A percentile compares a stretch with the other conserved stretches of the same genome.
Conservation (phyloP, 441 rosid species). For the Eutrema salsugineum region DNA sequence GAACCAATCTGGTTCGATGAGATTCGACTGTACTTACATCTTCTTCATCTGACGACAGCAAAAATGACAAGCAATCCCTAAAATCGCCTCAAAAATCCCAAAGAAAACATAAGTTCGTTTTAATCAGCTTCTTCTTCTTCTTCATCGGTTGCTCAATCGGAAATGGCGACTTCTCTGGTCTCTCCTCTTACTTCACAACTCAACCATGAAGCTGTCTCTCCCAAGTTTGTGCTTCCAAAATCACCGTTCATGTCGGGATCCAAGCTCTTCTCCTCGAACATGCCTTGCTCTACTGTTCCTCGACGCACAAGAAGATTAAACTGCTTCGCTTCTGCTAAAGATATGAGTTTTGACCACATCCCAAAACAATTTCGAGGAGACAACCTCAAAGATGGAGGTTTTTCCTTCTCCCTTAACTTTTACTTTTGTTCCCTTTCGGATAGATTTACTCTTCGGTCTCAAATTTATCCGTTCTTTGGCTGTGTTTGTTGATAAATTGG, state of each 20-base stretch:
- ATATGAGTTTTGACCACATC: constrained; percentile 45
- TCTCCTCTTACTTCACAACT: constrained; percentile 47
- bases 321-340: constrained; percentile 39
- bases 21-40: constrained; percentile 1
- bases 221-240: constrained; percentile 33
- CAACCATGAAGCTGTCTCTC: constrained; percentile 31
- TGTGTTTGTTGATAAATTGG: neutral
- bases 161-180: constrained; percentile 55
- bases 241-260: constrained; percentile 45
- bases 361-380: constrained; percentile 73
- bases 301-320: constrained; percentile 26
- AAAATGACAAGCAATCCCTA: constrained; percentile 34
- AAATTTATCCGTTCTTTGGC: neutral
- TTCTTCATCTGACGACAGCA: constrained; percentile 28
- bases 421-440: neutral
- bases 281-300: constrained; percentile 29
- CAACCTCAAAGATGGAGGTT: constrained; percentile 76
- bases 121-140: constrained; percentile 1
- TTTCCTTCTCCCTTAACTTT: constrained; percentile 17
- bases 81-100: constrained; percentile 8
- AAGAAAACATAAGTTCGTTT: neutral
- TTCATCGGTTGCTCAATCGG: neutral
- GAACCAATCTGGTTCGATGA: constrained; percentile 1
- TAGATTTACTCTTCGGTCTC: neutral
- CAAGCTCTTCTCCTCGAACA: constrained; percentile 30